Percentiles rank a stretch among this genome's conserved stretches.
Conservation (phyloP, 441 rosid species). For the Daphne laureola region DNA sequence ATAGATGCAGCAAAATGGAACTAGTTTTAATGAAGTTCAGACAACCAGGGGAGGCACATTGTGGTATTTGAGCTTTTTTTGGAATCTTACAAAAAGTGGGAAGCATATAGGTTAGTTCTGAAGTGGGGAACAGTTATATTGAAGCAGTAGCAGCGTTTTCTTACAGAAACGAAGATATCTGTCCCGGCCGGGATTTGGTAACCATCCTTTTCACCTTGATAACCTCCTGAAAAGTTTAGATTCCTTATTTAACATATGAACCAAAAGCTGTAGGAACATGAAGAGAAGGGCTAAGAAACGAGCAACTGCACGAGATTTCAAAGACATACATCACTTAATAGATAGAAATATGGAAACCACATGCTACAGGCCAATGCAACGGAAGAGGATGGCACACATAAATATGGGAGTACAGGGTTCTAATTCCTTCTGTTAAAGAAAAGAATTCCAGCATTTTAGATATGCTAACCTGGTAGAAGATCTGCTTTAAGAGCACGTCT, state of each 20-base stretch:
- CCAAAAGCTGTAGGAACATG: background rate
- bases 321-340: too few relatives aligned
- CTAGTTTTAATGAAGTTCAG: too few relatives aligned
- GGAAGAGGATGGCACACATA: background rate
- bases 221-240: conserved; percentile 50
- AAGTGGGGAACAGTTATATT: background rate
- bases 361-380: background rate
- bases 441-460: background rate
- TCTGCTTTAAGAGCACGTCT: conserved; percentile 74
- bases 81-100: too few relatives aligned
- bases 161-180: conserved; percentile 81
- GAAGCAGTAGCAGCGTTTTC: conserved; percentile 18
- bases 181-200: conserved; percentile 73
- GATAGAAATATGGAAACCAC: too few relatives aligned
- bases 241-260: background rate
- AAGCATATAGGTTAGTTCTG: background rate
- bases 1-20: background rate
- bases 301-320: too few relatives aligned
- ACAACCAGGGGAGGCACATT: too few relatives aligned
- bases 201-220: conserved; percentile 66
- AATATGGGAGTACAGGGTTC: too few relatives aligned
- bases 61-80: too few relatives aligned
- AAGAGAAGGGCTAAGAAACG: too few relatives aligned
- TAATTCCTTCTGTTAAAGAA: background rate
- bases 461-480: conserved; percentile 60